phyloP scores from a whole-genome alignment of 2,329 filamentous ascomycete genomes.

The Tolypocladium pustulatum region DNA sequence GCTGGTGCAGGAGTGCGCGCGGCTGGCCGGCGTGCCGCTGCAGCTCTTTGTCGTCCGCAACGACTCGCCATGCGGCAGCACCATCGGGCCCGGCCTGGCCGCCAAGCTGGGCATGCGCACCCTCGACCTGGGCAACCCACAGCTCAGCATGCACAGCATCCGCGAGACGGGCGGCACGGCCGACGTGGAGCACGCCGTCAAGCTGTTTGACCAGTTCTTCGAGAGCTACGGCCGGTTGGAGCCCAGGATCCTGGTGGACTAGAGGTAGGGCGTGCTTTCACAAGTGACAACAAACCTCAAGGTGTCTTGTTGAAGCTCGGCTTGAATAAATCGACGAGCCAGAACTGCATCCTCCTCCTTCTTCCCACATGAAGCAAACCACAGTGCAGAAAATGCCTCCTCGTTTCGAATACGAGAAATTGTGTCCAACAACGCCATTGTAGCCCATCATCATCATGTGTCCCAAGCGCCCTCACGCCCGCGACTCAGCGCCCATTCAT shows the following conservation, averaged over 20 bases:
- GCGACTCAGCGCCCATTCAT: background rate
- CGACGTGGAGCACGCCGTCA: constrained; percentile 78
- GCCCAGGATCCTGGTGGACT: constrained; percentile 76
- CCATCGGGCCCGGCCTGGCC: constrained; percentile 93
- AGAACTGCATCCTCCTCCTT: background rate
- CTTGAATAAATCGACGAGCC: background rate
- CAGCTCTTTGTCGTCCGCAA: constrained; percentile 96
- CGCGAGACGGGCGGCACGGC: constrained; percentile 82
- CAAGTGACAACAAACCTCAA: no score
- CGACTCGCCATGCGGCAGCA: constrained; percentile 88
- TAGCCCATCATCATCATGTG: background rate
- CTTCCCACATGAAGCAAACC: background rate
- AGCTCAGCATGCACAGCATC: constrained; percentile 95
- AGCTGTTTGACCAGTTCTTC: constrained; percentile 82
- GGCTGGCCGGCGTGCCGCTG: constrained; percentile 64
- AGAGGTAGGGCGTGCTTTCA: constrained; percentile 2
- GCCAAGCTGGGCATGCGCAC: constrained; percentile 80
- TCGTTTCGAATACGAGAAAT: background rate
- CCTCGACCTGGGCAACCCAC: constrained; percentile 85
- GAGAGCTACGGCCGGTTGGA: constrained; percentile 74
- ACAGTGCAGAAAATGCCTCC: background rate
- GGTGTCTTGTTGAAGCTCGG: background rate
- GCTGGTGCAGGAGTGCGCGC: constrained; percentile 78
- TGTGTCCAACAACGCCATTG: background rate
- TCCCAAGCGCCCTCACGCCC: background rate